These are phyloP conservation scores for Nemania sp. DNA, from an alignment of 2,329 filamentous ascomycete species.

Conservation along the genomic window DNA sequence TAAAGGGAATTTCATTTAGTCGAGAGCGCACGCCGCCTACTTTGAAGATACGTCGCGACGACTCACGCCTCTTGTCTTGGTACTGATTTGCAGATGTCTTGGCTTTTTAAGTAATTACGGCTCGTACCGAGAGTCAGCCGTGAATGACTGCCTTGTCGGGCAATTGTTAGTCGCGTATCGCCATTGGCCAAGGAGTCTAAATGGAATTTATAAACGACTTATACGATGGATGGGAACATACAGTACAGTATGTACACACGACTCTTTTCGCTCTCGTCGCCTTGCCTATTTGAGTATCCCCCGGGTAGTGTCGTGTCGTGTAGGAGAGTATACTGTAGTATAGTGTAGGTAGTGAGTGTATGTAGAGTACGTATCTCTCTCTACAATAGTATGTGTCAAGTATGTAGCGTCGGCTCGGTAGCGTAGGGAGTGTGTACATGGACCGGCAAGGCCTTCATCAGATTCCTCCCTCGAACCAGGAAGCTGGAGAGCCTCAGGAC, in stretches of 20 bases:
- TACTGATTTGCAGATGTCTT: constrained; percentile 23
- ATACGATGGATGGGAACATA: constrained; percentile 12
- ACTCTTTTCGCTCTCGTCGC: constrained; percentile 23
- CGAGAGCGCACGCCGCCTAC: neutral
- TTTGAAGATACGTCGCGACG: neutral
- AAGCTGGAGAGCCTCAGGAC: constrained; percentile 29
- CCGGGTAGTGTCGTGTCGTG: constrained; percentile 13
- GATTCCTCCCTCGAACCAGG: neutral
- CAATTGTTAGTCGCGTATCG: constrained; percentile 16
- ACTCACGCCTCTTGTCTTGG: constrained; percentile 2
- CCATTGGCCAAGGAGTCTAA: constrained; percentile 27
- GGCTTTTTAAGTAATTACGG: constrained; percentile 21
- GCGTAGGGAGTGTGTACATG: constrained; percentile 1
- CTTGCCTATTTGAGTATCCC: constrained; percentile 37
- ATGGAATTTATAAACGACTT: constrained; percentile 33
- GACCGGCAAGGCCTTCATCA: neutral
- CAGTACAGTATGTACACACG: constrained; percentile 6
- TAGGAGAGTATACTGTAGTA: neutral
- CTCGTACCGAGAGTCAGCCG: constrained; percentile 32
- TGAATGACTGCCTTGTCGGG: constrained; percentile 26
- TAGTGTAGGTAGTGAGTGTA: neutral
- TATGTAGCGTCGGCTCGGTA: neutral
- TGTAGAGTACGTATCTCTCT: neutral
- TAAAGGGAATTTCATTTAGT: neutral
- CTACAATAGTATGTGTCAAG: no score